phyloP scores from a whole-genome alignment of 257 asterid species.

The Datura wrightii region DNA sequence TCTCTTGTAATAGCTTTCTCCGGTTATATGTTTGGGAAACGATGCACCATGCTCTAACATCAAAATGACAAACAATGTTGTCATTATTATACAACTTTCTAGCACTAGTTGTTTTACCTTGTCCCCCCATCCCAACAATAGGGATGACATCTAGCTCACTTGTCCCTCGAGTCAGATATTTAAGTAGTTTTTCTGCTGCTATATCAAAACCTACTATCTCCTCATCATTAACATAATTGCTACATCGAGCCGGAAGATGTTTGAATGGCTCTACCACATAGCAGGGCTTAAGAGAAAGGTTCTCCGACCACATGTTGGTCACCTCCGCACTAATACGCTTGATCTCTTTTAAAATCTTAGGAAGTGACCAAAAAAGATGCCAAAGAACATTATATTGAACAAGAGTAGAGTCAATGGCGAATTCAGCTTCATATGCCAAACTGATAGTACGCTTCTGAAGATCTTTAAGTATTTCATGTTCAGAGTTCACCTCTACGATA shows the following conservation, averaged over 20 bases:
- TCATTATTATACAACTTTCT: neutral
- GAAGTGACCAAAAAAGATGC: neutral
- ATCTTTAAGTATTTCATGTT: neutral
- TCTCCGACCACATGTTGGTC: neutral
- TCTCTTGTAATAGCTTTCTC: neutral
- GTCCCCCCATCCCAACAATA: conserved; percentile 26
- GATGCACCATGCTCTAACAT: conserved; percentile 11
- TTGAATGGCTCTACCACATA: neutral
- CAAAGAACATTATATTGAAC: neutral
- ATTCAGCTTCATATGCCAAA: conserved; percentile 5
- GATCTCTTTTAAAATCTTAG: neutral
- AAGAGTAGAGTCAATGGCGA: neutral
- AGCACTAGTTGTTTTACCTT: conserved; percentile 8
- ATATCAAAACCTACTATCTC: neutral
- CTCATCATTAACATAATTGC: neutral
- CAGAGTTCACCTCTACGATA: neutral
- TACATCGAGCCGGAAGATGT: neutral
- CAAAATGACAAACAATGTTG: neutral
- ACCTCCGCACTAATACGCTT: neutral
- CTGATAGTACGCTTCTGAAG: neutral
- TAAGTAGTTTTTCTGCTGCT: neutral
- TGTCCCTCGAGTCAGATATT: neutral
- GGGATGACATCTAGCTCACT: neutral
- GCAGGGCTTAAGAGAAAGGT: neutral
- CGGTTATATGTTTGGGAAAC: neutral